Evolutionary conservation across 352 stramenopile genomes (phyloP).

Genomic region (Nothophytophthora sp.): DNA sequence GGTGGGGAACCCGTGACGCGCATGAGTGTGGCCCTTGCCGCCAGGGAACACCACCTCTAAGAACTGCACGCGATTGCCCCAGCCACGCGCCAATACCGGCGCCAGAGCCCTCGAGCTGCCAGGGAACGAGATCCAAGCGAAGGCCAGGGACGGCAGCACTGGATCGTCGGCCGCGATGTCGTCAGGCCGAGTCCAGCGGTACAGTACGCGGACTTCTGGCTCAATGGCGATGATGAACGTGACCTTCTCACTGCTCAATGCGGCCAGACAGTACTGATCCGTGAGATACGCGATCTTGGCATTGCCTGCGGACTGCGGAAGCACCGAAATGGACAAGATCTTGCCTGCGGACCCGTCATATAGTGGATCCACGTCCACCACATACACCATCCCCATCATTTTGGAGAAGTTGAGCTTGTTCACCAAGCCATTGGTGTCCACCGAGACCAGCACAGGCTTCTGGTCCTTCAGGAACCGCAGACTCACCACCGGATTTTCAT

Average conservation of each 20-base stretch:
- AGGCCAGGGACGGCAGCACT: conserved; percentile 93
- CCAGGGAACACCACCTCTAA: conserved; percentile 86
- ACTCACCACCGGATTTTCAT: conserved; percentile 88
- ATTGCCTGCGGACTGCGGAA: conserved; percentile 79
- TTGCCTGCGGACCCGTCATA: conserved; percentile 94
- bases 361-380: conserved; percentile 93
- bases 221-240: conserved; percentile 97
- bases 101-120: conserved; percentile 82
- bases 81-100: conserved; percentile 92
- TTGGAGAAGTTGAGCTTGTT: conserved; percentile 96
- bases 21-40: conserved; percentile 70
- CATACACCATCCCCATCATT: conserved; percentile 95
- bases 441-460: conserved; percentile 81
- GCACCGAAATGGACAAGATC: conserved; percentile 79
- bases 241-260: conserved; percentile 89
- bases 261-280: conserved; percentile 83
- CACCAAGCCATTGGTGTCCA: conserved; percentile 90
- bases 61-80: conserved; percentile 94
- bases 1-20: conserved; percentile 91
- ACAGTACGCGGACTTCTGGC: conserved; percentile 93
- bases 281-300: conserved; percentile 86
- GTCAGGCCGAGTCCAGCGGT: conserved; percentile 91
- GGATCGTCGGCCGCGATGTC: conserved; percentile 71
- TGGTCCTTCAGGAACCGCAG: conserved; percentile 87
- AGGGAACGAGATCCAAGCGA: conserved; percentile 92